phyloP scores from a whole-genome alignment of 441 rosid species.

The Eruca vesicaria region DNA sequence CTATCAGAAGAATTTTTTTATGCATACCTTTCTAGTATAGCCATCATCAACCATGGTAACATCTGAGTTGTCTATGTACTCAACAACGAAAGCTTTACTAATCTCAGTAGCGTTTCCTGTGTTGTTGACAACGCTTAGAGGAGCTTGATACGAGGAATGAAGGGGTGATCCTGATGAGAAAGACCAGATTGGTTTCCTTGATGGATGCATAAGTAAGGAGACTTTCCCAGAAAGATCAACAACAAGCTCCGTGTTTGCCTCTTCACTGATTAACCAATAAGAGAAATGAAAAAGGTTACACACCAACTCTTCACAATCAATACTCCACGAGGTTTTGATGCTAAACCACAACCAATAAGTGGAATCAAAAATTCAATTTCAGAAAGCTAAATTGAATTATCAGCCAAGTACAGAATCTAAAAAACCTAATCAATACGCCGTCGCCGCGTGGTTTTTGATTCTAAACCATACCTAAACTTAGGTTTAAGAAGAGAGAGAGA shows the following conservation, averaged over 20 bases:
- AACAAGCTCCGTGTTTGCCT: slow-evolving; percentile 33
- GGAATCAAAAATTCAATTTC: no score
- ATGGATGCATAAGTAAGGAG: not conserved
- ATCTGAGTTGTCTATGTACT: slow-evolving; percentile 61
- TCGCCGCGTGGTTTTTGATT: no score
- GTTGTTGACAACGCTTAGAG: slow-evolving; percentile 38
- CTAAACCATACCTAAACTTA: no score
- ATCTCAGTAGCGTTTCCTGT: slow-evolving; percentile 43
- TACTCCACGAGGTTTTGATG: no score
- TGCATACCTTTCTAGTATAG: slow-evolving; percentile 52
- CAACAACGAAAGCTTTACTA: slow-evolving; percentile 44
- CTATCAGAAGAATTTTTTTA: not conserved
- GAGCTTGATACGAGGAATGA: slow-evolving; percentile 71
- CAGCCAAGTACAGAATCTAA: not conserved
- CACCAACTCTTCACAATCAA: no score
- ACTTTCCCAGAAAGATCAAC: not conserved
- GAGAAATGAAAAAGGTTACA: not conserved
- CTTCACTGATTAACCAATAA: slow-evolving; percentile 1
- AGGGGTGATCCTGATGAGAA: slow-evolving; percentile 70
- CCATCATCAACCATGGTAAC: slow-evolving; percentile 37
- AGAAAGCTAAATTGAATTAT: no score
- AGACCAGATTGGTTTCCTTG: slow-evolving; percentile 60
- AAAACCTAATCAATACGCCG: not conserved
- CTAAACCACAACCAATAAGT: no score
- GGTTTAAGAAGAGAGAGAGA: no score